A percentile compares a stretch with the other conserved stretches of the same genome.
phyloP scores from a whole-genome alignment of 768 basidiomycete genomes.

The Pisolithus orientalis region DNA sequence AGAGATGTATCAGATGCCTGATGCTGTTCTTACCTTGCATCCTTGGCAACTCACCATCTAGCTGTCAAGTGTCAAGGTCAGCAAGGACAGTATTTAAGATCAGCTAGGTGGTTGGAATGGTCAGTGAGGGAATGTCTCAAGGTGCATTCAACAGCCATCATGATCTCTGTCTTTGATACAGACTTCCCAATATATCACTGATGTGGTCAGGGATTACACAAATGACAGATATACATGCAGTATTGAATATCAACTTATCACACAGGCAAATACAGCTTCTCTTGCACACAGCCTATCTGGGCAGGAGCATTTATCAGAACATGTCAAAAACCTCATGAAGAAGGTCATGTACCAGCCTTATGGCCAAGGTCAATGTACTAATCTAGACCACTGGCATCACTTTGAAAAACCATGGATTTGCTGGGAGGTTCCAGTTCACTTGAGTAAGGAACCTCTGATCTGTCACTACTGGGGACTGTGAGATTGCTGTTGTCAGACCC shows the following conservation, averaged over 20 bases:
- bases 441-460: not conserved
- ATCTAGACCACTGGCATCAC: not conserved
- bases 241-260: not conserved
- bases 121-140: not conserved
- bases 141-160: too few relatives aligned
- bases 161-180: not conserved
- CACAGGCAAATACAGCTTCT: not conserved
- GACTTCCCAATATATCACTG: not conserved
- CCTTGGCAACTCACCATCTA: not conserved
- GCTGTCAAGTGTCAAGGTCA: not conserved
- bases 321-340: too few relatives aligned
- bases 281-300: not conserved
- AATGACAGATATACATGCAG: not conserved
- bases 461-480: not conserved
- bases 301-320: not conserved
- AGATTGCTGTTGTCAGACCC: not conserved
- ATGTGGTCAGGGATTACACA: not conserved
- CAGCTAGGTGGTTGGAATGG: not conserved
- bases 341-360: not conserved
- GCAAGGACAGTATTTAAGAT: not conserved
- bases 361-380: not conserved
- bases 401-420: not conserved
- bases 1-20: not conserved
- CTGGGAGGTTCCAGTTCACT: not conserved
- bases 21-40: not conserved